Evolutionary conservation across 2,329 filamentous ascomycete species (phyloP), one percentile per base, ranked within the genome.

Genomic region (Aspergillus proliferans): DNA sequence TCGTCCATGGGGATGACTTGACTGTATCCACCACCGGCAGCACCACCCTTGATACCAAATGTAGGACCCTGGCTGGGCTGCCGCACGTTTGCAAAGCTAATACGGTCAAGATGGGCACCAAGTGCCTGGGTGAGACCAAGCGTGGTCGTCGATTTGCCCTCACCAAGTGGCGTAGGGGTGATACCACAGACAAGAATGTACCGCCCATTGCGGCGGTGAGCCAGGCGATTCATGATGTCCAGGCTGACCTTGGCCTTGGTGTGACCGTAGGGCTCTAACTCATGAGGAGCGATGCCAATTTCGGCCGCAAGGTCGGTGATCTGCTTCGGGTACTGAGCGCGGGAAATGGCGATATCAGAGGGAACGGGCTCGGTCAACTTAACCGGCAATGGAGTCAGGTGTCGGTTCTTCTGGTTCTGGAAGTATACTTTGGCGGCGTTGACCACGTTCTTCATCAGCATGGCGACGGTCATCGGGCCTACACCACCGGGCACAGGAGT

Each of bases 1-100:
- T 98, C 93, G 62, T 98, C 93, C 93, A 98, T 98, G 51, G 93
- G 93, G 62, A 98, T 97, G 65, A 98, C 93, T 71, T 98, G 93
- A 70, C 89, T 95, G 81, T 97, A 98, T 36, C 93, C 93, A 69
- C 93, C 93, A 63, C 93, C 93, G 49, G 93, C 93, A 51, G 93
- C 93, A 63, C 93, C 93, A 54, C 93, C 93, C 79, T 98, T 98
- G 79, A 98, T 97, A 63, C 93, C 93, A 68, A 98, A 98, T 0
- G 93, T 98, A 48, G 93, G 93, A 4, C 93, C 93, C 75, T 97
- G 93, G 62, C 89, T 95, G 45, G 93, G 93, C 69, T 98, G 93
- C 52, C 93, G 84, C 45, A 98, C 93, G 67, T 98, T 97, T 71
- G 93, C 93, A 69, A 98, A 97, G 3, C 87, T 87, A 58, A 97